Evolutionary conservation across 108 stramenopile species (phyloP), one percentile per base, ranked within the genome.

Genomic region (Cyclostephanos invisitatus): DNA sequence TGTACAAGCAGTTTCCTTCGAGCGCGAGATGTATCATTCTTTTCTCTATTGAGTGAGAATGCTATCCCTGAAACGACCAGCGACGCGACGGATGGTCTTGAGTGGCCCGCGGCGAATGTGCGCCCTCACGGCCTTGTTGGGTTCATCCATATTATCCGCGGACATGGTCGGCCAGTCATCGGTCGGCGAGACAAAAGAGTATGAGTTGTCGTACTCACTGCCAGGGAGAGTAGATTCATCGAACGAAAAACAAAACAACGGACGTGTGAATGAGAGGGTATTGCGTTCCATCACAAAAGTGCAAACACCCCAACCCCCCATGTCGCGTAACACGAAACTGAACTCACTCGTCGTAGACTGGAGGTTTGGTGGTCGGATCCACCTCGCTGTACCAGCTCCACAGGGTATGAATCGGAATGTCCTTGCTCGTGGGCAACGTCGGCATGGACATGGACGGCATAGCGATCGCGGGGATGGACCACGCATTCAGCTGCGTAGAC

Each of bases 321-420:
- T 1, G 22, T 29, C 66, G 42, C 29, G 14, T 17, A n/a, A 2
- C 35, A 32, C 32, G 32, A 32, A 32, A 4, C n/a, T 32, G 32
- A 42, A 78, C 80, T 81, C 47, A 81, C 80, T 81, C 80, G 62
- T 81, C 80, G 64, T 81, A 81, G 17, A 81, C 80, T 7, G 80
- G 80, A 59, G 72, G 76, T 49, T 72, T 81, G 21, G 75, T 77
- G 21, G 75, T 77, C 35, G 76, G 76, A 63, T 81, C 80, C n/a
- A 81, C 71, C 64, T 72, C 35, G 7, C 25, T 66, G 46, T 81
- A 81, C 80, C 80, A 81, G 51, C 75, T 73, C 38, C 75, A 63
- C 64, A 81, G 61, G 2, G 75, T 51, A 62, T 81, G 75, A 58
- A 81, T 49, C 2, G 75, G 72, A 40, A 77, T 28, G 6, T 81